phyloP scores from a whole-genome alignment of 1,139 yeast species.

The Candida mesenterica region DNA sequence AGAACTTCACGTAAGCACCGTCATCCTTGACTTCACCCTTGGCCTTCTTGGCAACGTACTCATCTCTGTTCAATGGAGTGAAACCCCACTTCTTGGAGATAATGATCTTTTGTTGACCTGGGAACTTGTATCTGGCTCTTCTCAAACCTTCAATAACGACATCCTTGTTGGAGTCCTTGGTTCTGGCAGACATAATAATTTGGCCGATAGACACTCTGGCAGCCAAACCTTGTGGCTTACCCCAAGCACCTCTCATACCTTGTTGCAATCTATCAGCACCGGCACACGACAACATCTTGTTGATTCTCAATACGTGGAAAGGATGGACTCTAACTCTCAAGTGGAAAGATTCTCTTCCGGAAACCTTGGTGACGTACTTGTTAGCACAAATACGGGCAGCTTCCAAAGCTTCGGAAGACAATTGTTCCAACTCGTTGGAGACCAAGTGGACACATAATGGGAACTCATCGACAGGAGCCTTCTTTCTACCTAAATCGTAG shows the following conservation, averaged over 20 bases:
- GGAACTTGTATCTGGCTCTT: conserved; percentile 99
- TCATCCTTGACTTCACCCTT: conserved; percentile 98
- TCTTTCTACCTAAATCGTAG: conserved; percentile 99
- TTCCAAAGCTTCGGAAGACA: conserved; percentile 99
- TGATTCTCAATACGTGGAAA: conserved; percentile 99
- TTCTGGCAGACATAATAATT: conserved; percentile 96
- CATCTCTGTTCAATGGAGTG: conserved; percentile 98
- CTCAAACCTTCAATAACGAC: conserved; percentile 98
- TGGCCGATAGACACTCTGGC: conserved; percentile 99
- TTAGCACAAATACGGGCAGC: conserved; percentile 99
- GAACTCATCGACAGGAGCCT: conserved; percentile 99
- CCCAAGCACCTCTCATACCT: conserved; percentile 99
- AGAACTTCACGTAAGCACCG: conserved; percentile 99
- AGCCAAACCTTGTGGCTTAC: conserved; percentile 99
- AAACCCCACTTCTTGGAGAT: conserved; percentile 99
- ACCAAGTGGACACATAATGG: conserved; percentile 99
- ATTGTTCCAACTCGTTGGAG: conserved; percentile 98
- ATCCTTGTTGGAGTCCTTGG: conserved; percentile 96
- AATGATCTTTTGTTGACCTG: conserved; percentile 99
- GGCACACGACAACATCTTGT: conserved; percentile 99
- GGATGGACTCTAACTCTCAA: conserved; percentile 99
- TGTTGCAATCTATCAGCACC: conserved; percentile 99
- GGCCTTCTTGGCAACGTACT: conserved; percentile 89
- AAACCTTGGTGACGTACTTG: conserved; percentile 96
- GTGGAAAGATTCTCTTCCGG: conserved; percentile 99